phyloP scores from a whole-genome alignment of 2,329 filamentous ascomycete genomes.

The Ceratocystiopsis minuta region DNA sequence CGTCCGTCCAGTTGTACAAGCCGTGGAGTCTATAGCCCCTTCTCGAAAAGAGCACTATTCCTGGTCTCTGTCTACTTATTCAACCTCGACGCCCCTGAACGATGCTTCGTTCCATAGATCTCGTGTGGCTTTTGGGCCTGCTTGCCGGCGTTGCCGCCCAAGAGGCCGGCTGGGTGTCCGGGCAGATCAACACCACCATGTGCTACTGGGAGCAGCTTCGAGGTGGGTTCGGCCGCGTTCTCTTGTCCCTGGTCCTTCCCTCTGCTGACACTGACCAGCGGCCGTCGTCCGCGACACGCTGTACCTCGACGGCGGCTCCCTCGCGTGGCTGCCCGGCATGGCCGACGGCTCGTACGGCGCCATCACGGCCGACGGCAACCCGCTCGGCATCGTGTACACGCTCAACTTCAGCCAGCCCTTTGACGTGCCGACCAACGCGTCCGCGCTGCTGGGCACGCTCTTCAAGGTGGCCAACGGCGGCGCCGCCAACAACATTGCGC shows the following conservation, averaged over 20 bases:
- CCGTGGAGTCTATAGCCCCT: no score
- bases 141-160: conserved; percentile 21
- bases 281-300: conserved; percentile 41
- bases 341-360: conserved; percentile 21
- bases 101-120: no score
- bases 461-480: conserved; percentile 28
- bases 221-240: conserved; percentile 15
- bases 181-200: conserved; percentile 39
- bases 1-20: no score
- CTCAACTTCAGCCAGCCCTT: conserved; percentile 43
- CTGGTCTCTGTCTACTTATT: no score
- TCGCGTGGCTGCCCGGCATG: conserved; percentile 34
- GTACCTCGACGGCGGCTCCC: conserved; percentile 45
- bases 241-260: not conserved
- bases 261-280: conserved; percentile 19
- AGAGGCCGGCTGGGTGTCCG: conserved; percentile 27
- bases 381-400: conserved; percentile 32
- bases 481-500: conserved; percentile 30
- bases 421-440: conserved; percentile 33
- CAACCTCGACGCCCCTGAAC: no score
- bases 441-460: conserved; percentile 27
- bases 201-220: conserved; percentile 36
- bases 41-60: no score
- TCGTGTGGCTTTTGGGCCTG: conserved; percentile 9
- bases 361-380: conserved; percentile 25